Percentiles rank a stretch among this genome's conserved stretches.
Evolutionary conservation across 73 alveolate species (phyloP).

Genomic region (Tetrahymena borealis): DNA sequence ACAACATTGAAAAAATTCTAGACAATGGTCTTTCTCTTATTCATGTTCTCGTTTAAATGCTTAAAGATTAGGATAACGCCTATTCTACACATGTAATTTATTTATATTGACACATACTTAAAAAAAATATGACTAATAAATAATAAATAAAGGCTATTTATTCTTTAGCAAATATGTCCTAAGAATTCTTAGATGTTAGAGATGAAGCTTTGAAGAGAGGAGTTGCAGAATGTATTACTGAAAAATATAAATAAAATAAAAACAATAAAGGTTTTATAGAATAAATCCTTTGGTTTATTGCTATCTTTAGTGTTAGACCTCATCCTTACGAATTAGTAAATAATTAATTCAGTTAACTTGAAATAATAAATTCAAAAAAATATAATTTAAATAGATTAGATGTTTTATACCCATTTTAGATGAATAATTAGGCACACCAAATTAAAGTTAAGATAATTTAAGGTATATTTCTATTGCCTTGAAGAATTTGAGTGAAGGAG

Average conservation of each 20-base stretch:
- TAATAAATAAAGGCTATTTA: not conserved
- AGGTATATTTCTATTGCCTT: not conserved
- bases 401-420: not conserved
- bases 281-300: not conserved
- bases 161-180: not conserved
- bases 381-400: not conserved
- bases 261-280: not conserved
- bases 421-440: not conserved
- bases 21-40: not conserved
- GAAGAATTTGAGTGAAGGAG: not conserved
- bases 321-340: not conserved
- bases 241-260: not conserved
- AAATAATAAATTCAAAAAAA: not conserved
- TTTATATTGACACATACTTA: not conserved
- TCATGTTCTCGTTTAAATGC: not conserved
- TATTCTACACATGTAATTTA: not conserved
- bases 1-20: not conserved
- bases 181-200: not conserved
- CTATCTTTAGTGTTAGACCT: not conserved
- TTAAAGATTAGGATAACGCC: not conserved
- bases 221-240: not conserved
- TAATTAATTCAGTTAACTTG: no score
- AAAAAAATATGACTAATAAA: no score
- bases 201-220: not conserved
- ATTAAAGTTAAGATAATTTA: not conserved